A percentile compares a stretch with the other conserved stretches of the same genome.
Conservation (phyloP, 768 basidiomycete genomes). For the Lactarius hatsudake region DNA sequence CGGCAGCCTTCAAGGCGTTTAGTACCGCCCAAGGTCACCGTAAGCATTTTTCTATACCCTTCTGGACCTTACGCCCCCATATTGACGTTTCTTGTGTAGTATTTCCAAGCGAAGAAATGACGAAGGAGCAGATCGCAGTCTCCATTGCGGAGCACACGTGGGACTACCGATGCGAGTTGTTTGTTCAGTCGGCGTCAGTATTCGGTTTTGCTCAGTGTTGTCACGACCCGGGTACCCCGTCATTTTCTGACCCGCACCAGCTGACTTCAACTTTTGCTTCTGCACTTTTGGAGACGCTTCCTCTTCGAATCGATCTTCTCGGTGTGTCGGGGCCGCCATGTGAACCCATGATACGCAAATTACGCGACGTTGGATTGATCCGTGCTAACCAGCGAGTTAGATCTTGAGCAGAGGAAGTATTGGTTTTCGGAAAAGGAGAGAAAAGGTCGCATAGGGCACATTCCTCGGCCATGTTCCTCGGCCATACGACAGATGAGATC, state of each 20-base stretch:
- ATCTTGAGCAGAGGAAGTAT: constrained; percentile 59
- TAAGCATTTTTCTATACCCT: constrained; percentile 47
- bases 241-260: too few species aligned
- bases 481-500: too few species aligned
- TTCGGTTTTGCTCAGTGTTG: too few species aligned
- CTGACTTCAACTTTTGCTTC: too few species aligned
- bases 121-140: constrained; percentile 56
- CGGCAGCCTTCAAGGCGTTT: constrained; percentile 64
- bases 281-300: constrained; percentile 75
- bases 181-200: constrained; percentile 38
- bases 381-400: constrained; percentile 33
- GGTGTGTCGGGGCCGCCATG: constrained; percentile 91
- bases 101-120: constrained; percentile 88
- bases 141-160: constrained; percentile 90
- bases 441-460: not conserved
- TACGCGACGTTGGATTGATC: not conserved
- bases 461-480: too few species aligned
- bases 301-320: constrained; percentile 78
- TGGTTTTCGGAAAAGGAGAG: constrained; percentile 41
- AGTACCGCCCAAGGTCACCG: constrained; percentile 69
- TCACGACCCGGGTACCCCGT: too few species aligned
- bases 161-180: constrained; percentile 62
- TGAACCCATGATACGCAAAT: constrained; percentile 70
- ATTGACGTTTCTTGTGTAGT: constrained; percentile 41
- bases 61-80: not conserved